These are phyloP conservation scores for Pythium rhizo-oryzae DNA, from an alignment of 352 stramenopile genomes.

Conservation along the genomic window DNA sequence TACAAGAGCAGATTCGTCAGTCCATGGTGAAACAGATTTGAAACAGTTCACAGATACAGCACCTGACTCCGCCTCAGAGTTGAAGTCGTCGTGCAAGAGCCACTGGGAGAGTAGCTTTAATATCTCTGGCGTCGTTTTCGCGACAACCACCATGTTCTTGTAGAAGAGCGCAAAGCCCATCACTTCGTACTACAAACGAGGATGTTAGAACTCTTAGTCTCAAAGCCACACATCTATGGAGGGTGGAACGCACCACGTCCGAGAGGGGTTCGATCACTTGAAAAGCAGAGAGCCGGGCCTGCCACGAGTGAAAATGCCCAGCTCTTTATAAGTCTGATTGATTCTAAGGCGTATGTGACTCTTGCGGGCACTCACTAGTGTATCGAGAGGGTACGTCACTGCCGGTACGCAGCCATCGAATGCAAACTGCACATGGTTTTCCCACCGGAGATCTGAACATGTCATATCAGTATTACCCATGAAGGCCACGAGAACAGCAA, in stretches of 20 bases:
- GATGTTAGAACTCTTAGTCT: background rate
- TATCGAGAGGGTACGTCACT: conserved; percentile 50
- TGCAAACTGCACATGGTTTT: conserved; percentile 50
- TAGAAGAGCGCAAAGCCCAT: conserved; percentile 29
- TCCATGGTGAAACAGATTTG: background rate
- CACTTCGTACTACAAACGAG: conserved; percentile 15
- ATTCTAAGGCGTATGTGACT: background rate
- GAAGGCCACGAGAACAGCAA: background rate
- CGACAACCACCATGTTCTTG: conserved; percentile 19
- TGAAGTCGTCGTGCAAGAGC: conserved; percentile 25
- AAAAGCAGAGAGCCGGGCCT: conserved; percentile 30
- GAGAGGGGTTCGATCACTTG: conserved; percentile 25
- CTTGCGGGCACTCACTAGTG: conserved; percentile 29
- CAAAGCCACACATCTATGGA: background rate
- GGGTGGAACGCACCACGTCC: background rate
- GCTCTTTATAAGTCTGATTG: too few species aligned
- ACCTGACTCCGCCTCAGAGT: conserved; percentile 11
- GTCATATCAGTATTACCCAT: background rate
- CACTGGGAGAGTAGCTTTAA: conserved; percentile 25
- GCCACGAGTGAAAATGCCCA: background rate
- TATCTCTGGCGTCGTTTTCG: conserved; percentile 25
- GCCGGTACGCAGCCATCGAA: conserved; percentile 46
- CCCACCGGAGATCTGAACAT: conserved; percentile 39
- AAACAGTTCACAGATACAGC: background rate
- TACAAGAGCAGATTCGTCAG: background rate